Evolutionary conservation across 345 rosid genomes (phyloP).

Genomic region (Cardamine chenopodiifolia): DNA sequence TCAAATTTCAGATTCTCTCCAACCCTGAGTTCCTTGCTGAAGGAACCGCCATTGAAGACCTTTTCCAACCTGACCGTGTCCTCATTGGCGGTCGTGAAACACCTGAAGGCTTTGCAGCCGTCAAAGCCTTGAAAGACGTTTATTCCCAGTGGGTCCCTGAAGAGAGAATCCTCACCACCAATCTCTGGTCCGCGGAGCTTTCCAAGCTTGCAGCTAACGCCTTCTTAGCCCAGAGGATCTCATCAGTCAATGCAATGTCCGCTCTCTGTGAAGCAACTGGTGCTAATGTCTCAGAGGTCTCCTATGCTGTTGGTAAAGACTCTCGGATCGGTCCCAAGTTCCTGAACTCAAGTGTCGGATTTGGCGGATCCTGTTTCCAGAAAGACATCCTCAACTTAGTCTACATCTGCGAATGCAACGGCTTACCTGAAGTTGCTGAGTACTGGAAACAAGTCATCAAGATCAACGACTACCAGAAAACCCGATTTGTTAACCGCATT

Average conservation of each 20-base stretch:
- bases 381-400: conserved; percentile 85
- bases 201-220: conserved; percentile 97
- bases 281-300: conserved; percentile 74
- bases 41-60: conserved; percentile 85
- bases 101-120: conserved; percentile 79
- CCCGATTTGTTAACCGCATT: conserved; percentile 79
- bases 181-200: conserved; percentile 95
- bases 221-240: conserved; percentile 87
- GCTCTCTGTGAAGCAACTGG: conserved; percentile 94
- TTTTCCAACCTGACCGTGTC: conserved; percentile 77
- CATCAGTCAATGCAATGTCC: conserved; percentile 92
- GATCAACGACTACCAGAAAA: conserved; percentile 89
- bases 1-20: conserved; percentile 89
- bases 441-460: conserved; percentile 97
- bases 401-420: conserved; percentile 92
- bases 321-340: conserved; percentile 83
- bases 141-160: conserved; percentile 91
- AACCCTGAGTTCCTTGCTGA: conserved; percentile 98
- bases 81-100: conserved; percentile 95
- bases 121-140: conserved; percentile 72
- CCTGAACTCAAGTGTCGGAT: conserved; percentile 86
- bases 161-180: conserved; percentile 77
- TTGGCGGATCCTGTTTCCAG: conserved; percentile 93
- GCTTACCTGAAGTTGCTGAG: conserved; percentile 90
- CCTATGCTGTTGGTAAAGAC: conserved; percentile 80